phyloP scores from a whole-genome alignment of 2,329 filamentous ascomycete genomes.

The Botrytis squamosa region DNA sequence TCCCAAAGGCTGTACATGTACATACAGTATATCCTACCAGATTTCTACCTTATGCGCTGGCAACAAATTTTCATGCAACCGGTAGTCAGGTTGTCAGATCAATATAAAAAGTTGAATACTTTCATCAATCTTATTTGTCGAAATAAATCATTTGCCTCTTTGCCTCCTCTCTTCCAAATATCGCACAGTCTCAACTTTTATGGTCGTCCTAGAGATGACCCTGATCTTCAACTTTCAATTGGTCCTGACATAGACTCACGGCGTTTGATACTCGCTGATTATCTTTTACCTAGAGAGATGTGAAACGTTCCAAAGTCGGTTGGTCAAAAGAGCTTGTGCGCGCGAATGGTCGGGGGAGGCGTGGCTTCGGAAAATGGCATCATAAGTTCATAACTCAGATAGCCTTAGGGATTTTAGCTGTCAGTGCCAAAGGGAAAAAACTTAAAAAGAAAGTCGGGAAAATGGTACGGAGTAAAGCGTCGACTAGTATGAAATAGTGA shows the following conservation, averaged over 20 bases:
- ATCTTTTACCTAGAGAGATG: slow-evolving; percentile 8
- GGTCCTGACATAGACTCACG: not conserved
- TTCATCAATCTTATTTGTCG: slow-evolving; percentile 13
- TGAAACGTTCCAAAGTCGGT: slow-evolving; percentile 19
- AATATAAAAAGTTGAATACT: slow-evolving; percentile 10
- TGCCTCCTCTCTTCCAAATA: not conserved
- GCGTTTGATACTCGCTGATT: slow-evolving; percentile 17
- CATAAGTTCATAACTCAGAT: slow-evolving; percentile 5
- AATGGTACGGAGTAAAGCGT: not conserved
- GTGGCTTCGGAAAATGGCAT: slow-evolving; percentile 8
- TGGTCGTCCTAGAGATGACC: slow-evolving; percentile 4
- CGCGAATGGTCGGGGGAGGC: not conserved
- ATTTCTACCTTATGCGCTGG: slow-evolving; percentile 19
- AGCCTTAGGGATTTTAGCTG: not conserved
- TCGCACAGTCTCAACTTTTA: slow-evolving; percentile 11
- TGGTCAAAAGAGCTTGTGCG: slow-evolving; percentile 1
- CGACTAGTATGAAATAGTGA: not conserved
- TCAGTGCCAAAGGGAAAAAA: not conserved
- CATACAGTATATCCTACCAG: not conserved
- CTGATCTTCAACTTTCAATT: not conserved
- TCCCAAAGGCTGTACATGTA: slow-evolving; percentile 7
- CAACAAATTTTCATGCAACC: slow-evolving; percentile 15
- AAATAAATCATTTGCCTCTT: not conserved
- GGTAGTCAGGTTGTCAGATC: slow-evolving; percentile 2
- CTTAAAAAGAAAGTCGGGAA: not conserved